phyloP scores from a whole-genome alignment of 495 filamentous ascomycete species.

The Friedmanniomyces endolithicus region DNA sequence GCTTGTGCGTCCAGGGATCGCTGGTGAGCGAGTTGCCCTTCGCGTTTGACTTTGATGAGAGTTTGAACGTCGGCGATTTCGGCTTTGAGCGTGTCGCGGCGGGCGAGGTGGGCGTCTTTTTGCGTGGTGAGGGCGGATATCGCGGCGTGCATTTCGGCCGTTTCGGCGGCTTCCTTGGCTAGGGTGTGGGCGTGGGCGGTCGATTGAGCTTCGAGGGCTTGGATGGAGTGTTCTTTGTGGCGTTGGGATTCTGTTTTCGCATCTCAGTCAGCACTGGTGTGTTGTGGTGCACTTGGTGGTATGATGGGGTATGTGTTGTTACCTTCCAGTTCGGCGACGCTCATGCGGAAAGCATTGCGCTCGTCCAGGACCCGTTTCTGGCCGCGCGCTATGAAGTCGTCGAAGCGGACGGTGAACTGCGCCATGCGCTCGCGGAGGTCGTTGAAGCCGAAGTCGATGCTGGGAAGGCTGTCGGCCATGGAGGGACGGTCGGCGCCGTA shows the following conservation, averaged over 20 bases:
- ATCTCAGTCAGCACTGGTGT: too few relatives aligned
- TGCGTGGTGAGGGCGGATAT: slow-evolving; percentile 64
- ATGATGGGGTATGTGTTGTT: too few relatives aligned
- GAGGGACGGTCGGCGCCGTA: slow-evolving; percentile 40
- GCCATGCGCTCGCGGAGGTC: slow-evolving; percentile 91
- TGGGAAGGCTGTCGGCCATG: slow-evolving; percentile 73
- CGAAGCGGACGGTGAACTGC: slow-evolving; percentile 81
- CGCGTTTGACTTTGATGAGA: slow-evolving; percentile 46
- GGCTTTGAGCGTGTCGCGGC: slow-evolving; percentile 58
- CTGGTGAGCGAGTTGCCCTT: slow-evolving; percentile 50
- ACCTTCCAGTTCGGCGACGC: slow-evolving; percentile 83
- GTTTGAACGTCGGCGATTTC: slow-evolving; percentile 72
- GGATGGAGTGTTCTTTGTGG: slow-evolving; percentile 76
- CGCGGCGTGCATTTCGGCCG: slow-evolving; percentile 69
- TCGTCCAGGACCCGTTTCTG: slow-evolving; percentile 83
- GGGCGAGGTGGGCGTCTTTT: slow-evolving; percentile 59
- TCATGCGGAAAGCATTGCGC: slow-evolving; percentile 84
- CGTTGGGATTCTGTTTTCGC: slow-evolving; percentile 74
- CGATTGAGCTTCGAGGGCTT: slow-evolving; percentile 66
- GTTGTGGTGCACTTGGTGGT: too few relatives aligned
- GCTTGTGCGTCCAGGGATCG: slow-evolving; percentile 64
- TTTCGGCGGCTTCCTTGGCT: slow-evolving; percentile 75
- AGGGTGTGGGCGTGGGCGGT: slow-evolving; percentile 67
- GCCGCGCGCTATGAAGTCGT: slow-evolving; percentile 84
- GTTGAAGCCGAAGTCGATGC: slow-evolving; percentile 91